Percentiles rank a stretch among this genome's conserved stretches.
phyloP scores from a whole-genome alignment of 441 rosid genomes.

The Lepidium campestre region DNA sequence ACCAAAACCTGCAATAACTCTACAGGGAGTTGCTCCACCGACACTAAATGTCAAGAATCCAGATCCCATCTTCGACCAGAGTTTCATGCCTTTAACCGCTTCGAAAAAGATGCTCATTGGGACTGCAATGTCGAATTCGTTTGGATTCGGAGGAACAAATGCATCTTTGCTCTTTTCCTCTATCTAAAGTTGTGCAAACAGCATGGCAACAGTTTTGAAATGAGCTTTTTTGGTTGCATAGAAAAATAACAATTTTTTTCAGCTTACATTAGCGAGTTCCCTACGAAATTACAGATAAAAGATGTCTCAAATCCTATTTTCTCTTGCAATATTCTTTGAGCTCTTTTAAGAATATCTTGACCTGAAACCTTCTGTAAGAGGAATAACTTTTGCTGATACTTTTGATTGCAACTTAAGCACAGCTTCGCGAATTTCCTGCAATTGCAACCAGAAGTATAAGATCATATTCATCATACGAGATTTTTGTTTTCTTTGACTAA shows the following conservation, averaged over 20 bases:
- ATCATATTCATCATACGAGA: neutral
- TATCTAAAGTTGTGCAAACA: conserved; percentile 12
- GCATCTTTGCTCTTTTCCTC: conserved; percentile 62
- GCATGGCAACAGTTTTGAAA: neutral
- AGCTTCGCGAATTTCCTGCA: conserved; percentile 81
- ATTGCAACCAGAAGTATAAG: neutral
- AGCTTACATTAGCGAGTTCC: neutral
- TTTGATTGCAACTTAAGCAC: conserved; percentile 66
- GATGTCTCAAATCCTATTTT: conserved; percentile 4
- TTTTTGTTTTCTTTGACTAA: neutral
- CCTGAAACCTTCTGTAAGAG: conserved; percentile 87
- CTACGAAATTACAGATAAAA: conserved; percentile 7
- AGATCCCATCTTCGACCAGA: conserved; percentile 66
- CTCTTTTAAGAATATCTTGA: conserved; percentile 43
- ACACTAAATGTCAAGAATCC: conserved; percentile 71
- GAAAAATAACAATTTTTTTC: neutral
- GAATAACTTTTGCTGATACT: conserved; percentile 76
- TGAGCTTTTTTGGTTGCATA: neutral
- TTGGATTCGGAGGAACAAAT: conserved; percentile 94
- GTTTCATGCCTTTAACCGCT: conserved; percentile 58
- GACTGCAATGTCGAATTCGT: conserved; percentile 79
- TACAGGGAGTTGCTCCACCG: conserved; percentile 83
- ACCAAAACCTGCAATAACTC: neutral
- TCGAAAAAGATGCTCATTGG: conserved; percentile 61
- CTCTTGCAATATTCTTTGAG: neutral